These are phyloP conservation scores for Candida golubevii DNA, from an alignment of 805 yeast genomes.

Conservation along the genomic window DNA sequence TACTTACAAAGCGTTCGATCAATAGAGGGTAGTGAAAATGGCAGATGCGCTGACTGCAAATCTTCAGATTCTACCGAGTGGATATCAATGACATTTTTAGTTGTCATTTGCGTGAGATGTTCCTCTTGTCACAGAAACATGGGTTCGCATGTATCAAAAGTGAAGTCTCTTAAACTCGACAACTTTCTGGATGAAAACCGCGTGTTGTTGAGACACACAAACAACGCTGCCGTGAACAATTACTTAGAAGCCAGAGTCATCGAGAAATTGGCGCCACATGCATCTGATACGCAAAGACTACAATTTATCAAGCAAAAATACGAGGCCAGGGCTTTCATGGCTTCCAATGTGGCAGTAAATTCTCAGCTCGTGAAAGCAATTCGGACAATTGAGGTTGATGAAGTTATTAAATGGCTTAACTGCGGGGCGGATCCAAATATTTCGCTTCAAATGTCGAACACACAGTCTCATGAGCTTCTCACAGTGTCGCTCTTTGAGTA, in stretches of 20 bases:
- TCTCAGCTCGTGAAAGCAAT: conserved; percentile 49
- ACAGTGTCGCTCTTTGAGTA: conserved; percentile 39
- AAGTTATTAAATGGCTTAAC: conserved; percentile 41
- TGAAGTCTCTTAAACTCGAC: conserved; percentile 76
- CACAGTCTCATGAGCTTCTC: conserved; percentile 16
- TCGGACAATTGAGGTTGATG: conserved; percentile 44
- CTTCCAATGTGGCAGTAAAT: conserved; percentile 18
- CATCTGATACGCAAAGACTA: conserved; percentile 46
- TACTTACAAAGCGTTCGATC: conserved; percentile 37
- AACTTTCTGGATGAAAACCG: conserved; percentile 57
- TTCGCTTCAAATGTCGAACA: conserved; percentile 29
- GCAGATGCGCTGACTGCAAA: conserved; percentile 77
- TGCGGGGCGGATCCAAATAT: conserved; percentile 47
- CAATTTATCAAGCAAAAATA: conserved; percentile 68
- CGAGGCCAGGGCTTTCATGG: conserved; percentile 44
- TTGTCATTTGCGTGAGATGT: conserved; percentile 76
- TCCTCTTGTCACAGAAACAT: conserved; percentile 84
- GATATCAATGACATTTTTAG: conserved; percentile 74
- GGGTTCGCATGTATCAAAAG: conserved; percentile 77
- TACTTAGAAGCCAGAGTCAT: conserved; percentile 51
- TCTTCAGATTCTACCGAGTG: conserved; percentile 66
- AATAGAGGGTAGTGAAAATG: conserved; percentile 49
- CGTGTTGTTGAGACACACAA: conserved; percentile 46
- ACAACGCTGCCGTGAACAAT: conserved; percentile 53
- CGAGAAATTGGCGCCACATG: conserved; percentile 24